Base-by-base conservation (phyloP, 352 stramenopile species). In the Globisporangium cystogenes region DNA sequence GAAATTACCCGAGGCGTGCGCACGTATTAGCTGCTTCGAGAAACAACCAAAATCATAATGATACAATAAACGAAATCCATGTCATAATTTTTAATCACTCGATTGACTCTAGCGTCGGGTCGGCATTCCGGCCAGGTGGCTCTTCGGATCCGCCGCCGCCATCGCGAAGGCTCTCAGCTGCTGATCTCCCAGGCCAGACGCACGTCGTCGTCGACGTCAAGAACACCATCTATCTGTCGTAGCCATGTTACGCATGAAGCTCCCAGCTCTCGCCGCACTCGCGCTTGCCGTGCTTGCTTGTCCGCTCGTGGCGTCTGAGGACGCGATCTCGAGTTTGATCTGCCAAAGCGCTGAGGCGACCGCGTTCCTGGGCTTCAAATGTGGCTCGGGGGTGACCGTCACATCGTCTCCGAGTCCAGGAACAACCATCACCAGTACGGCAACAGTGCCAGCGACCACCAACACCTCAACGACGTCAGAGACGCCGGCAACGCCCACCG, bases 291-390 rank as follows among this genome's bases (percentile, higher is more conserved):
- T 50, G 11, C 57, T 64, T 29, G 23, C 69, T 14, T 41, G 48
- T 29, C 20, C 56, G 3, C n/a, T 20, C 6, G 39, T 16, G 1
- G 21, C 48, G 14, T 26, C 55, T 11, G 60, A 51, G 29, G 68
- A 82, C 46, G 20, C 71, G 48, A 70, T 86, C 55, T 67, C 68
- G 8, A 57, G 58, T 16, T 63, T 81, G 24, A 42, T 86, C 31
- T 86, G 75, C 29, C 48, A 57, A 16, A 81, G 58, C 26, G 23
- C 70, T 3, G 56, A 65, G 26, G 73, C 70, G 10, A 68, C 68
- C 7, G 48, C 55, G 10, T 81, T 72, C 46, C 56, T 86, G 41
- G 72, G 70, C 0, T 84, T 81, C 36, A 64, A 72, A 48, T 86
- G 75, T 35, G n/a, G 26, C n/a, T 1, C 51, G 11, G 33, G 27